Percentiles rank a stretch among this genome's conserved stretches.
Evolutionary conservation across 208 protist species (phyloP).

Genomic region (Trypanosoma cruzi): DNA sequence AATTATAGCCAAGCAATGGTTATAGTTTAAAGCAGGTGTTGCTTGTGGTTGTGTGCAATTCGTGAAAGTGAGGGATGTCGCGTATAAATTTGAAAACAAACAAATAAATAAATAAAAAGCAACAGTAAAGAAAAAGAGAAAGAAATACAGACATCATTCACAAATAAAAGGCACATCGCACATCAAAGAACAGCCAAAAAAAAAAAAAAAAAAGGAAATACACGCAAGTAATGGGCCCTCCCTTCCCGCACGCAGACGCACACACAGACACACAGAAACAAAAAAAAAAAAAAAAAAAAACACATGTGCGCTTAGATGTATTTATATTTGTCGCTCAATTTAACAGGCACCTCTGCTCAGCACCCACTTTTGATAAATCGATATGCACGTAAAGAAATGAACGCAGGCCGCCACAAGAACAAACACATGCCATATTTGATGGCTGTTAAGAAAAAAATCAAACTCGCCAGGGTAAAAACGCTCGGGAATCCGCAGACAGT

Average conservation of each 20-base stretch:
- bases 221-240: background rate
- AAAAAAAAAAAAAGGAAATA: background rate
- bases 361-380: conserved; percentile 53
- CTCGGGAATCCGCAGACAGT: conserved; percentile 76
- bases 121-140: too few species aligned
- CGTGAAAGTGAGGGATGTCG: too few species aligned
- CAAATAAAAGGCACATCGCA: too few species aligned
- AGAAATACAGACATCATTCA: too few species aligned
- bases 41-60: background rate
- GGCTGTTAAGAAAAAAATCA: conserved; percentile 66
- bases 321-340: too few species aligned
- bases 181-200: too few species aligned
- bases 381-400: conserved; percentile 70
- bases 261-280: background rate
- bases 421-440: too few species aligned
- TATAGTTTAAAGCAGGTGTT: background rate
- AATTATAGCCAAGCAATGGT: background rate
- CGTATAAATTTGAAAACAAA: too few species aligned
- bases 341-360: conserved; percentile 40
- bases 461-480: conserved; percentile 67
- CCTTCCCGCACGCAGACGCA: too few species aligned
- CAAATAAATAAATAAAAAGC: too few species aligned
- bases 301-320: too few species aligned
- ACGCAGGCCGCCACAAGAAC: conserved; percentile 69
- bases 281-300: background rate